Conservation (phyloP, 805 yeast species). For the Cyberlindnera saturnus region DNA sequence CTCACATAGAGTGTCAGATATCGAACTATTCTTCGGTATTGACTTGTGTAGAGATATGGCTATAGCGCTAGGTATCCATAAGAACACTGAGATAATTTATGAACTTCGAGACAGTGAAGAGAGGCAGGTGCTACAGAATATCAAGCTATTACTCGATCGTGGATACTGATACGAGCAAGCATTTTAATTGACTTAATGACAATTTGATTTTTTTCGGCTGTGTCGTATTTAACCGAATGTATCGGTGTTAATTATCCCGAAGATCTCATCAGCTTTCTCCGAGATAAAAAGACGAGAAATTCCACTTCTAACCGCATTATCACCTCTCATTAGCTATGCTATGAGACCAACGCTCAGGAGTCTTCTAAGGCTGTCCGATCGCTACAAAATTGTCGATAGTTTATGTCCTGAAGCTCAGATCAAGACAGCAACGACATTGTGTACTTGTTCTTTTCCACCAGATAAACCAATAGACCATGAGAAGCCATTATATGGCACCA, state of each 20-base stretch:
- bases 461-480: conserved; percentile 35
- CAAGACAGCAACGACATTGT: conserved; percentile 32
- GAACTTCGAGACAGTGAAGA: conserved; percentile 14
- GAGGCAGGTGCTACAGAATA: conserved; percentile 12
- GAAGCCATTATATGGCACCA: conserved; percentile 40
- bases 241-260: no score
- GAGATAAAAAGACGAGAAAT: no score
- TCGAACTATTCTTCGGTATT: conserved; percentile 14
- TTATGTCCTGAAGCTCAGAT: conserved; percentile 15
- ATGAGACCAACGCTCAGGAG: conserved; percentile 12
- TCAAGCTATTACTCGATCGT: conserved; percentile 13
- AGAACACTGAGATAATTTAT: conserved; percentile 18
- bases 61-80: conserved; percentile 17
- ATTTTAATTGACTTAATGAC: no score
- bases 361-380: conserved; percentile 7
- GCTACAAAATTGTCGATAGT: conserved; percentile 13
- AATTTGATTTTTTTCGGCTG: no score
- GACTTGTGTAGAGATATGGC: conserved; percentile 18
- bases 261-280: no score
- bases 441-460: conserved; percentile 40
- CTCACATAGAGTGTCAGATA: conserved; percentile 12
- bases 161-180: conserved; percentile 5
- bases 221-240: no score
- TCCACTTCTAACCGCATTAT: no score
- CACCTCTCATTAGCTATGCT: background rate